Evolutionary conservation across 352 stramenopile genomes (phyloP).

Genomic region (Blastocystis sp.): DNA sequence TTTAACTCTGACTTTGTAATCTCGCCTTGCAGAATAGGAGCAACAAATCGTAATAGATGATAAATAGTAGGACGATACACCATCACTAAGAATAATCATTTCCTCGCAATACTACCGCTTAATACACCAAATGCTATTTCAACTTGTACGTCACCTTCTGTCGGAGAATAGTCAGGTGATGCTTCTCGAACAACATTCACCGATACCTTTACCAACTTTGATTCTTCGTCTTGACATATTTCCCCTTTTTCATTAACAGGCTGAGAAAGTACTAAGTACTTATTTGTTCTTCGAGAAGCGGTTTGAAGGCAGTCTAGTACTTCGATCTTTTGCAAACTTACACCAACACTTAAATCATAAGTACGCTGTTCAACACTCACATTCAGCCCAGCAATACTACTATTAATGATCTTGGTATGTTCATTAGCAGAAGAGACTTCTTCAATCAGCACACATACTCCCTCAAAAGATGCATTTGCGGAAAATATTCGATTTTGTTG

Average conservation of each 20-base stretch:
- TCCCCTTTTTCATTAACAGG: background rate
- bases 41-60: conserved; percentile 6
- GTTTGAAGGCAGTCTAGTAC: conserved; percentile 26
- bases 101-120: background rate
- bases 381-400: background rate
- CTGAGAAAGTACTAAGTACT: background rate
- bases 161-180: background rate
- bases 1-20: background rate
- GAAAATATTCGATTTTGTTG: conserved; percentile 5
- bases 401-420: background rate
- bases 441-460: conserved; percentile 32
- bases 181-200: background rate
- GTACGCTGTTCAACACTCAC: background rate
- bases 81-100: background rate
- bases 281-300: background rate
- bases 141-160: conserved; percentile 11
- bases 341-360: background rate
- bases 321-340: background rate
- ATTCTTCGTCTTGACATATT: background rate
- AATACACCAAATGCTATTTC: background rate
- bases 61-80: conserved; percentile 22
- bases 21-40: background rate
- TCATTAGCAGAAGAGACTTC: conserved; percentile 37
- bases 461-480: background rate
- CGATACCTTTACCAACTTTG: background rate